These are phyloP conservation scores for Tribonema minus DNA, from an alignment of 108 stramenopile genomes.

Conservation along the genomic window DNA sequence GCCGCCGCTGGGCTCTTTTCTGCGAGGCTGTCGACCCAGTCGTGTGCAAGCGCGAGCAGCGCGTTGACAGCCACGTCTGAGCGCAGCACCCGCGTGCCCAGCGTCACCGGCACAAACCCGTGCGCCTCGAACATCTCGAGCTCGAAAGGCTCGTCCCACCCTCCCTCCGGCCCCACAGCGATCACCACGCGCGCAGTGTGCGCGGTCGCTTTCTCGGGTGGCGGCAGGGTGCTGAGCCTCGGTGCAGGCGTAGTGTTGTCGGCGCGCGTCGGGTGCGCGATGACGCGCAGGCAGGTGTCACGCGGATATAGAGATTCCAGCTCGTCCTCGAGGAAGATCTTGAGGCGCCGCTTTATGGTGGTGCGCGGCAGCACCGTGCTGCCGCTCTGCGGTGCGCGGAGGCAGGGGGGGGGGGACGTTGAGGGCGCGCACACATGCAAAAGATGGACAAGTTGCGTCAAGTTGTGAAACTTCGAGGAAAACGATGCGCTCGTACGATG, in stretches of 20 bases:
- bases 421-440: too few species aligned
- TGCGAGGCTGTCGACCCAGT: slow-evolving; percentile 53
- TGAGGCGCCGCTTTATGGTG: slow-evolving; percentile 21
- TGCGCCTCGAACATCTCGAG: slow-evolving; percentile 62
- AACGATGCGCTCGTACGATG: too few species aligned
- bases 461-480: too few species aligned
- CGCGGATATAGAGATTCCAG: slow-evolving; percentile 20
- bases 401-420: too few species aligned
- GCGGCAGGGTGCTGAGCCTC: background rate
- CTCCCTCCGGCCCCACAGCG: slow-evolving; percentile 78
- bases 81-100: slow-evolving; percentile 63
- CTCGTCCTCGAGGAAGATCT: slow-evolving; percentile 39
- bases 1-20: too few species aligned
- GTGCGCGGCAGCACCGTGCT: slow-evolving; percentile 39
- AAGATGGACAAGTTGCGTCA: too few species aligned
- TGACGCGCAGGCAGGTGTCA: slow-evolving; percentile 10
- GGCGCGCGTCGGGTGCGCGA: slow-evolving; percentile 34
- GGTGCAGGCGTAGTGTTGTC: background rate
- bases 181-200: slow-evolving; percentile 34
- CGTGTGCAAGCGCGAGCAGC: slow-evolving; percentile 75
- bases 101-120: slow-evolving; percentile 66
- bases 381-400: slow-evolving; percentile 8
- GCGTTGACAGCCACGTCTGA: slow-evolving; percentile 81
- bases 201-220: slow-evolving; percentile 3
- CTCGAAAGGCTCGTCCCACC: slow-evolving; percentile 81